Evolutionary conservation across 768 basidiomycete species (phyloP).

Genomic region (Rhodotorula babjevae): DNA sequence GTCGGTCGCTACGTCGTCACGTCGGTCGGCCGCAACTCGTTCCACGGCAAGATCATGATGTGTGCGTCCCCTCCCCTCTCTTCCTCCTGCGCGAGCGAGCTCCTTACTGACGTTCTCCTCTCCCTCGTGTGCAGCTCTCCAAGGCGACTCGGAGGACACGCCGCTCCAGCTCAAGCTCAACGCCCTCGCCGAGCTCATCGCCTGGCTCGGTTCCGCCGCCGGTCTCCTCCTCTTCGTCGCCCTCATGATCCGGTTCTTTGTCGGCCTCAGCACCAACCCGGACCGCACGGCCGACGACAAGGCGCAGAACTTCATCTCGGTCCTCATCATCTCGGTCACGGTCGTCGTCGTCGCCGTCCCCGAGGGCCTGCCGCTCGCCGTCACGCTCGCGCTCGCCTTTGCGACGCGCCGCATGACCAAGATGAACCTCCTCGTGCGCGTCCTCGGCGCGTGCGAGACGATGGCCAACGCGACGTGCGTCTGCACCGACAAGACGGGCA

Average conservation of each 20-base stretch:
- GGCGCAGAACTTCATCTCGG: conserved; percentile 83
- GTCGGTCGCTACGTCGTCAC: conserved; percentile 89
- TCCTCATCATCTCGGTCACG: conserved; percentile 90
- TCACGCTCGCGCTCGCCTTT: conserved; percentile 92
- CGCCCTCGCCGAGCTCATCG: conserved; percentile 86
- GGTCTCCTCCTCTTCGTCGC: conserved; percentile 74
- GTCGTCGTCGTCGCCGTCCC: conserved; percentile 73
- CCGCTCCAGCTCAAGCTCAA: conserved; percentile 93
- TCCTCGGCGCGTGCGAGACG: conserved; percentile 93
- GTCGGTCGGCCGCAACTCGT: conserved; percentile 83
- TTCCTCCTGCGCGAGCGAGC: not conserved
- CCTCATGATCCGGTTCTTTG: conserved; percentile 92
- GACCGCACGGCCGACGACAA: conserved; percentile 69
- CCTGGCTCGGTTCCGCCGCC: conserved; percentile 76
- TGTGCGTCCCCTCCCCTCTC: conserved; percentile 53
- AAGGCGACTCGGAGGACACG: conserved; percentile 53
- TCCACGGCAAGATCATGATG: conserved; percentile 97
- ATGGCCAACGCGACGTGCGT: conserved; percentile 98
- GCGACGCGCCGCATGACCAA: conserved; percentile 98
- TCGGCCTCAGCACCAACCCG: conserved; percentile 69
- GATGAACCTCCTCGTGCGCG: conserved; percentile 89
- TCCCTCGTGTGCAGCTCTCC: conserved; percentile 4
- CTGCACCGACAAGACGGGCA: conserved; percentile 94
- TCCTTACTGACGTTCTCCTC: conserved; percentile 1
- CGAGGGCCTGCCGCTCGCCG: conserved; percentile 89